Conservation (phyloP, 2,329 filamentous ascomycete species). For the Ascochyta koolunga region DNA sequence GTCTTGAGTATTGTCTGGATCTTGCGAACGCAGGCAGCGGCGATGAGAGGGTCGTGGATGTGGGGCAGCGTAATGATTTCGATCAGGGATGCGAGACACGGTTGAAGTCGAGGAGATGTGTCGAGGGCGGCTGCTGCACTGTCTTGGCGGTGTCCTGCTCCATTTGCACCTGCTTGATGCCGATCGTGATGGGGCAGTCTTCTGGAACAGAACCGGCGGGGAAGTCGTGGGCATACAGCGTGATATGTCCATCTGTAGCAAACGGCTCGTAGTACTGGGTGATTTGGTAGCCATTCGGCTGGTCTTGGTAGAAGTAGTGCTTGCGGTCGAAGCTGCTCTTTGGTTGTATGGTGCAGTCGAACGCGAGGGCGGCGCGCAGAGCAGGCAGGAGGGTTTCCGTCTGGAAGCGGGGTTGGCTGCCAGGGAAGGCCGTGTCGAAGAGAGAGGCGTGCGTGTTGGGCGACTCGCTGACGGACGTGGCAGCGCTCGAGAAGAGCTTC, state of each 20-base stretch:
- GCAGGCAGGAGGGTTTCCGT: constrained; percentile 83
- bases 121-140: constrained; percentile 73
- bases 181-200: constrained; percentile 74
- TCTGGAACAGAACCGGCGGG: constrained; percentile 71
- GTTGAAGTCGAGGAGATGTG: constrained; percentile 89
- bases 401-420: constrained; percentile 86
- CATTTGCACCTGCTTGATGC: constrained; percentile 93
- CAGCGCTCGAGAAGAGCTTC: constrained; percentile 83
- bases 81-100: constrained; percentile 88
- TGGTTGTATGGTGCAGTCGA: constrained; percentile 78
- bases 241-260: constrained; percentile 73
- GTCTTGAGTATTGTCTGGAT: constrained; percentile 79
- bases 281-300: constrained; percentile 95
- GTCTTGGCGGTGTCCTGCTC: constrained; percentile 99
- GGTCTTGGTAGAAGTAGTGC: constrained; percentile 99
- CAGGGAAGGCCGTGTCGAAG: constrained; percentile 89
- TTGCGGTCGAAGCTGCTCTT: constrained; percentile 91
- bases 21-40: constrained; percentile 87
- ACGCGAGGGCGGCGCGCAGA: constrained; percentile 83
- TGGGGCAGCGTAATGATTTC: constrained; percentile 94
- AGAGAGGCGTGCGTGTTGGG: constrained; percentile 88
- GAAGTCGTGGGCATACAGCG: constrained; percentile 70
- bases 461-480: constrained; percentile 59
- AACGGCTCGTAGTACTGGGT: constrained; percentile 89
- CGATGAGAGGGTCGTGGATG: constrained; percentile 84